A percentile compares a stretch with the other conserved stretches of the same genome.
Evolutionary conservation across 257 asterid species (phyloP).

Genomic region (Solanum pennellii): DNA sequence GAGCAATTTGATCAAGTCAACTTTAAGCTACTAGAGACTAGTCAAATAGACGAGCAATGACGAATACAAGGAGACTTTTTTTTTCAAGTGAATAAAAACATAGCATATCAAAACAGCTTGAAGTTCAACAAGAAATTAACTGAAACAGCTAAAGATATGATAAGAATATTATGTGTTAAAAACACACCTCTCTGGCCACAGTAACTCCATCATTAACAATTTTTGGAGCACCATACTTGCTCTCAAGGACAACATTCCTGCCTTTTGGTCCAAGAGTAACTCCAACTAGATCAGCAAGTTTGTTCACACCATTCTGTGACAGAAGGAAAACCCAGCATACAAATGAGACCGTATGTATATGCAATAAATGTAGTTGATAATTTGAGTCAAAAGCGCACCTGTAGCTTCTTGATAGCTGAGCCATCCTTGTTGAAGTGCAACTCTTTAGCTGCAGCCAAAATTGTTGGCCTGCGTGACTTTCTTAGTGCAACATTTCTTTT

Average conservation of each 20-base stretch:
- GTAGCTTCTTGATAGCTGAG: constrained; percentile 81
- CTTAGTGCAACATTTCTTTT: constrained; percentile 31
- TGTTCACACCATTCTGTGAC: constrained; percentile 76
- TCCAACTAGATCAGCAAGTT: constrained; percentile 91
- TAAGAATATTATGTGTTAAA: neutral
- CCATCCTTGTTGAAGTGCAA: constrained; percentile 94
- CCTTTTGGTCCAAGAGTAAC: constrained; percentile 98
- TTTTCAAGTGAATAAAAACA: neutral
- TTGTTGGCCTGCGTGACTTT: constrained; percentile 34
- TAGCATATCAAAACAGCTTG: neutral
- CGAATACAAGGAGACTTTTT: neutral
- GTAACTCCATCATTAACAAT: constrained; percentile 98
- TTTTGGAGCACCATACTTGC: constrained; percentile 96
- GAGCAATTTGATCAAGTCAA: neutral
- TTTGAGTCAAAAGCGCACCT: constrained; percentile 19
- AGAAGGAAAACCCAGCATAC: neutral
- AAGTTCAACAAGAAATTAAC: neutral
- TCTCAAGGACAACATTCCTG: constrained; percentile 90
- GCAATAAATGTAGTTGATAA: neutral
- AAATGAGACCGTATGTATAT: neutral
- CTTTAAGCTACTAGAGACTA: neutral
- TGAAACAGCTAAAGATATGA: neutral
- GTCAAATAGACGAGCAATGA: neutral
- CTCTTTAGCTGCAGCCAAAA: constrained; percentile 79
- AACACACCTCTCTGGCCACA: constrained; percentile 77